Base-by-base conservation (phyloP, 768 basidiomycete genomes). In the Tylopilus sp. region DNA sequence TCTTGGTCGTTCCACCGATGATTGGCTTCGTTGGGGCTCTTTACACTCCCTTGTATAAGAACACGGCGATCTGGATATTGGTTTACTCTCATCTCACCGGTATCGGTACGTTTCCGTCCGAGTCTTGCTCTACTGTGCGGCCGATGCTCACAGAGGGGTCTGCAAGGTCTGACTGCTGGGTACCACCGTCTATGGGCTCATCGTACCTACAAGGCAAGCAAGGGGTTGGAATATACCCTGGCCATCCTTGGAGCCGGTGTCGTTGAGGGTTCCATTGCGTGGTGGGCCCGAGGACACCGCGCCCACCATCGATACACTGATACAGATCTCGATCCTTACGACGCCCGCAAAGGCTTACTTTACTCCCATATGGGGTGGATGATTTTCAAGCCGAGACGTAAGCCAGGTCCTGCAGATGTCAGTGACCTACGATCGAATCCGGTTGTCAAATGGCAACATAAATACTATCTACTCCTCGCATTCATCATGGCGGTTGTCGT, bases 101-200 rank as follows among this genome's bases (percentile, higher is more conserved):
- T 44, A 75, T 94, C 15, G 91, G 88, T 81, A 64, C 60, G 78
- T 21, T 25, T 36, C 43, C 28, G 5, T 20, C 12, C 2, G 35
- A 4, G 11, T n/a, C n/a, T n/a, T n/a, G n/a, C n/a, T n/a, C n/a
- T n/a, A n/a, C 5, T 12, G 9, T 25, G 25, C n/a, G 13, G 4
- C 11, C 13, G 11, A 5, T 11, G 11, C 22, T 52, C 2, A 38
- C 12, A 5, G n/a, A 41, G 10, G n/a, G 8, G 38, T 13, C 17
- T 40, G 33, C n/a, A 49, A 81, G 81, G 88, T 28, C 85, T 91
- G 57, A 90, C 87, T 0, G 88, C 88, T 17, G 95, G 95, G 10
- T 98, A 98, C 73, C 95, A 98, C 63, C 83, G 95, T 45, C 77
- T 97, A 1, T 98, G 92, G 92, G 86, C 94, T 9, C 95, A 98